A percentile compares a stretch with the other conserved stretches of the same genome.
Evolutionary conservation across 768 basidiomycete species (phyloP).

Genomic region (Punctularia strigosozonata): DNA sequence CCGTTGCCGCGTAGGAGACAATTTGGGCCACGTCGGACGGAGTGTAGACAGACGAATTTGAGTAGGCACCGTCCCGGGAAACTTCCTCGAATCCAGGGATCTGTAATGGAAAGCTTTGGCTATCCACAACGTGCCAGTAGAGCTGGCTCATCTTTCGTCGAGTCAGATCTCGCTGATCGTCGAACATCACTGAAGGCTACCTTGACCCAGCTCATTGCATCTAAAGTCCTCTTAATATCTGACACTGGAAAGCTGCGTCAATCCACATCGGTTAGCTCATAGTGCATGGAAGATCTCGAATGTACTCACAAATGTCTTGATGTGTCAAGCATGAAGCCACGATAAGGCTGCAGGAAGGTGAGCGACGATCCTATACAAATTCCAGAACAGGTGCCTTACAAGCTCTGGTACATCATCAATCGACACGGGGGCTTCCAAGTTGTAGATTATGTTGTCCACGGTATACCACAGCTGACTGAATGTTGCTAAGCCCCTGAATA

Average conservation of each 20-base stretch:
- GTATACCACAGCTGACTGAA: slow-evolving; percentile 59
- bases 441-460: slow-evolving; percentile 33
- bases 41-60: slow-evolving; percentile 15
- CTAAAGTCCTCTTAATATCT: slow-evolving; percentile 58
- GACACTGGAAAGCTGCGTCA: slow-evolving; percentile 40
- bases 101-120: slow-evolving; percentile 25
- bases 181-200: slow-evolving; percentile 14
- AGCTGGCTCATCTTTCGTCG: no score
- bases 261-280: no score
- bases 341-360: slow-evolving; percentile 38
- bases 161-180: not conserved
- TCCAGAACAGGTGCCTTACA: slow-evolving; percentile 25
- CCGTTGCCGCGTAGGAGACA: slow-evolving; percentile 21
- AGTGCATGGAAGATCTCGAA: no score
- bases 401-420: slow-evolving; percentile 58
- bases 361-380: not conserved
- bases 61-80: slow-evolving; percentile 21
- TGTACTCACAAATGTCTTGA: slow-evolving; percentile 40
- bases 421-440: slow-evolving; percentile 40
- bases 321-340: slow-evolving; percentile 76
- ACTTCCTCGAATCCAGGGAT: slow-evolving; percentile 20
- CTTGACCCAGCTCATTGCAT: slow-evolving; percentile 71
- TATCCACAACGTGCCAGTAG: slow-evolving; percentile 33
- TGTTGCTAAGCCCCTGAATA: slow-evolving; percentile 66
- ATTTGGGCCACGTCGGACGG: slow-evolving; percentile 19